Evolutionary conservation across 495 filamentous ascomycete genomes (phyloP), one percentile per base, ranked within the genome.

Genomic region (Thozetella sp.): DNA sequence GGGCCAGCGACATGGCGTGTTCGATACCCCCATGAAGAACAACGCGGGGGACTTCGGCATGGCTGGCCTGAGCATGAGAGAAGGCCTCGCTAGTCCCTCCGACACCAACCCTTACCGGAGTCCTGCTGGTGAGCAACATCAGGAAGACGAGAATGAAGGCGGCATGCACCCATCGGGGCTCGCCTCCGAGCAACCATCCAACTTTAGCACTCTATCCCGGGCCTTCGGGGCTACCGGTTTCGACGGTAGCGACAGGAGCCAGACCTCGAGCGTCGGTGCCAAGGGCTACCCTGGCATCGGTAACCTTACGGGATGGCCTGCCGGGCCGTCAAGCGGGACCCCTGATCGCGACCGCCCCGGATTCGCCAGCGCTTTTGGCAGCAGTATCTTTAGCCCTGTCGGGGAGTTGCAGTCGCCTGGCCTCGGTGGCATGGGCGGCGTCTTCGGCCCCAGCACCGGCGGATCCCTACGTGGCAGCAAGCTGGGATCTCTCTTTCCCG

Each of bases 81-180:
- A 88, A 80, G 64, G 83, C 78, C 48, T 84, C 64, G 57, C 90
- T 60, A 98, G 96, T 67, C 96, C 95, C 34, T 95, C 94, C 0
- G 93, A 97, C 60, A 98, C 95, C 0, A 99, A 99, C 72, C 96
- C 95, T n/a, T 99, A 93, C 67, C 90, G 91, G 63, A 98, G 94
- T 71, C 96, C 95, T 10, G 86, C 90, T n/a, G 89, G 85, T n/a
- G 90, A 93, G 19, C 86, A 86, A 27, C 80, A 80, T 0, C 88
- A 93, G 23, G 80, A 83, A 2, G 89, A 92, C 25, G 89, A 93
- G 59, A 72, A 84, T 27, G 83, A 86, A 54, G 77, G 78, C 3
- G 70, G 72, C 10, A 70, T 68, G 34, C 68, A 68, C 22, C 79
- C 76, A 20, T 63, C 73, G 1, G 63, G 67, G 22, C 67, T 65